Percentiles rank a stretch among this genome's conserved stretches.
phyloP scores from a whole-genome alignment of 306 rosid species.

The Sicyos baderoa region DNA sequence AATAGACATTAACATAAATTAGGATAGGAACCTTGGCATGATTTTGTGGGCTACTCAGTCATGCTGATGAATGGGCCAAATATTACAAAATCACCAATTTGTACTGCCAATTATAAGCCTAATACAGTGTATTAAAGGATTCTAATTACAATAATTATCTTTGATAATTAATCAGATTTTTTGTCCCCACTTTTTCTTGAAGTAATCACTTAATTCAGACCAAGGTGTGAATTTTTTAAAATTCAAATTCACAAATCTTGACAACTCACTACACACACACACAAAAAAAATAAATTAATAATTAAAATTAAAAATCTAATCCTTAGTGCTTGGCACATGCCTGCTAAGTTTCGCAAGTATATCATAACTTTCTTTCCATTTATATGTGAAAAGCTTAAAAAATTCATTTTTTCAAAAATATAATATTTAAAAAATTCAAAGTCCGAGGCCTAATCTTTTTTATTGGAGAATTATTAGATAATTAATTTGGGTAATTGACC shows the following conservation, averaged over 20 bases:
- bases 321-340: slow-evolving; percentile 18
- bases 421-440: background rate
- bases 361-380: no score
- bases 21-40: background rate
- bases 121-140: background rate
- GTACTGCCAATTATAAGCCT: background rate
- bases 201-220: slow-evolving; percentile 9
- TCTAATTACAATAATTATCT: background rate
- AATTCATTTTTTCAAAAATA: no score
- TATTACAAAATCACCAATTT: background rate
- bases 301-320: background rate
- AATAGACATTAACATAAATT: background rate
- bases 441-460: slow-evolving; percentile 15
- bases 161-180: background rate
- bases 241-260: slow-evolving; percentile 18
- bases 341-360: no score
- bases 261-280: no score
- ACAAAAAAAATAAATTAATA: no score
- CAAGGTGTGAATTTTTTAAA: slow-evolving; percentile 6
- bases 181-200: slow-evolving; percentile 18
- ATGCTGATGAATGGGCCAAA: slow-evolving; percentile 13
- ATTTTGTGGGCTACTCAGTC: background rate
- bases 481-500: slow-evolving; percentile 14
- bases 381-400: no score
- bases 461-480: slow-evolving; percentile 1